A percentile compares a stretch with the other conserved stretches of the same genome.
Evolutionary conservation across 106 monocot species (phyloP).

Genomic region (Vanilla planifolia): DNA sequence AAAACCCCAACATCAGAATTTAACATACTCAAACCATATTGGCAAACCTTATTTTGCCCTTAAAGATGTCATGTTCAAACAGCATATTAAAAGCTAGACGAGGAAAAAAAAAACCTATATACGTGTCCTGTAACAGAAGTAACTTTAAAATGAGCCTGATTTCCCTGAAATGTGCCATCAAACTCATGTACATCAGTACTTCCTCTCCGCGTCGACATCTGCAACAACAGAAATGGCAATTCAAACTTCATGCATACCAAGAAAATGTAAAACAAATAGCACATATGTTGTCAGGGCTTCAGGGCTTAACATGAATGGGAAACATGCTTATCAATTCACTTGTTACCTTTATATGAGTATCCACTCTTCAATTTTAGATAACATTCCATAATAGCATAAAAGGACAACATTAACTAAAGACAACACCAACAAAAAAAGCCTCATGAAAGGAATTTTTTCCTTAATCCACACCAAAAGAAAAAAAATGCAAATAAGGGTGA

Average conservation of each 20-base stretch:
- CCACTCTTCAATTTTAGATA: no score
- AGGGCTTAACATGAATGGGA: no score
- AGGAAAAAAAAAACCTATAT: conserved; percentile 51
- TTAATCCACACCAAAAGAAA: no score
- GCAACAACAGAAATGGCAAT: not conserved
- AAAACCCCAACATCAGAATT: not conserved
- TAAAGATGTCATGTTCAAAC: conserved; percentile 1
- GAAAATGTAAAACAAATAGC: not conserved
- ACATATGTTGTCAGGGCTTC: not conserved
- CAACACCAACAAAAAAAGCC: no score
- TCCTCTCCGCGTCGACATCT: conserved; percentile 82
- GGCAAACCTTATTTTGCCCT: not conserved
- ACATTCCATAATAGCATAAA: no score
- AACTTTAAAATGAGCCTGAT: conserved; percentile 57
- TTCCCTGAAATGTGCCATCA: conserved; percentile 72
- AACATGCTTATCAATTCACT: no score
- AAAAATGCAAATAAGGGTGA: no score
- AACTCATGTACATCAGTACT: conserved; percentile 95
- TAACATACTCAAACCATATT: not conserved
- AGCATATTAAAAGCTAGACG: not conserved
- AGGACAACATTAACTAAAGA: no score
- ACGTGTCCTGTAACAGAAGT: conserved; percentile 96
- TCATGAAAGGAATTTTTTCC: no score
- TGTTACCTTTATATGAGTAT: no score
- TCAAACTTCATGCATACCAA: conserved; percentile 2